Evolutionary conservation across 805 yeast species (phyloP), one percentile per base, ranked within the genome.

Genomic region (Ascoidea tarda): DNA sequence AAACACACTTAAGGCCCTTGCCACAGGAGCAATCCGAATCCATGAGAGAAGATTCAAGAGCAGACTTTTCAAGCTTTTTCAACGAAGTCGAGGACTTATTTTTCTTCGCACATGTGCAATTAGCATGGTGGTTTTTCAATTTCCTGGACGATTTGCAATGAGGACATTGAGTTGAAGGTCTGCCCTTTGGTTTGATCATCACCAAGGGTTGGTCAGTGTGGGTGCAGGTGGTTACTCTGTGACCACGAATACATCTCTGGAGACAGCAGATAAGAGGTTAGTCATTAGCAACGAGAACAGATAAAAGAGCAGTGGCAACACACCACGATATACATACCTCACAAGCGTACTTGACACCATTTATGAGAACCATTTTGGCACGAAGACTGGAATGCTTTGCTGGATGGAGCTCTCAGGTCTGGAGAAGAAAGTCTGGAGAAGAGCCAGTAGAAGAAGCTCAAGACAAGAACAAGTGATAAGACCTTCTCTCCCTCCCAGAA

Each of bases 331-430:
- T 48, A 57, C 58, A 14, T 48, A 55, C 53, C 60, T 89, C 96
- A 66, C 99, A 91, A 54, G 99, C 98, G 67, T 89, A 91, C 64
- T 93, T 91, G 58, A 87, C 83, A 46, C 97, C 98, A 61, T 89
- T 87, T 51, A 91, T 82, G 51, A 87, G 72, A 53, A 91, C 96
- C 97, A 90, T 91, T 10, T 38, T 38, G 44, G 14, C 14, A 38
- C 14, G 14, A 38, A 38, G 28, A 21, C 28, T 21, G 28, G 28
- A 3, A 21, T 21, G 28, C 28, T 21, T 21, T 21, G 28, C 28
- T 21, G 28, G 28, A 2, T 21, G 28, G 28, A 21, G 28, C 28
- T 21, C 28, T 21, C 28, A 21, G 28, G 28, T 21, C 28, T 21
- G 28, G 28, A 21, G 28, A 21, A 21, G 28, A 21, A 21, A 21